phyloP scores from a whole-genome alignment of 768 basidiomycete species.

The Xerocomellus chrysenteron region DNA sequence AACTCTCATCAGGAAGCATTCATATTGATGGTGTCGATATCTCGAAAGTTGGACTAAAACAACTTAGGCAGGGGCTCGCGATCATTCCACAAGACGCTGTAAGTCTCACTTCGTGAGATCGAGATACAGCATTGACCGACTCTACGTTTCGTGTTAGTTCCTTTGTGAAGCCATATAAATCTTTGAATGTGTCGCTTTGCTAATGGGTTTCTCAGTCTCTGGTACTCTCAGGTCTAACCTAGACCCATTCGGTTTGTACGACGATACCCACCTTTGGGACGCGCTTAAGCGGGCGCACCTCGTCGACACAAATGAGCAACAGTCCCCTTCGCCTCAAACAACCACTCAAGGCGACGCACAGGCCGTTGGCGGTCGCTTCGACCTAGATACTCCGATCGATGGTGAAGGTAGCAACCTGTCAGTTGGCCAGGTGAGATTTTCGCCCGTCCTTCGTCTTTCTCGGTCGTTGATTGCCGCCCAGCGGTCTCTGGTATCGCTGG shows the following conservation, averaged over 20 bases:
- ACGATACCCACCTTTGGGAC: slow-evolving; percentile 84
- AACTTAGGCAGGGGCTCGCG: slow-evolving; percentile 64
- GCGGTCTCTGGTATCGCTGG: slow-evolving; percentile 83
- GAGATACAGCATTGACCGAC: neutral
- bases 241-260: slow-evolving; percentile 82
- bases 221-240: slow-evolving; percentile 85
- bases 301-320: slow-evolving; percentile 48
- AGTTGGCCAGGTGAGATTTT: slow-evolving; percentile 45
- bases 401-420: slow-evolving; percentile 86
- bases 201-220: slow-evolving; percentile 46
- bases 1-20: slow-evolving; percentile 73
- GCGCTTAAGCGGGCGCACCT: slow-evolving; percentile 84
- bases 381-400: slow-evolving; percentile 79
- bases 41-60: slow-evolving; percentile 72
- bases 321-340: slow-evolving; percentile 30
- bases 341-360: slow-evolving; percentile 39
- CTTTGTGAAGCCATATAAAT: slow-evolving; percentile 30
- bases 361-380: slow-evolving; percentile 54
- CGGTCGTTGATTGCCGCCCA: slow-evolving; percentile 41
- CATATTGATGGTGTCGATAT: slow-evolving; percentile 82
- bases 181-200: slow-evolving; percentile 4
- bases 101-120: neutral
- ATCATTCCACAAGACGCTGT: slow-evolving; percentile 80
- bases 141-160: slow-evolving; percentile 30
- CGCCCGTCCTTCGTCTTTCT: slow-evolving; percentile 23